These are phyloP conservation scores for Nicotiana noctiflora DNA, from an alignment of 257 asterid species.

Conservation along the genomic window DNA sequence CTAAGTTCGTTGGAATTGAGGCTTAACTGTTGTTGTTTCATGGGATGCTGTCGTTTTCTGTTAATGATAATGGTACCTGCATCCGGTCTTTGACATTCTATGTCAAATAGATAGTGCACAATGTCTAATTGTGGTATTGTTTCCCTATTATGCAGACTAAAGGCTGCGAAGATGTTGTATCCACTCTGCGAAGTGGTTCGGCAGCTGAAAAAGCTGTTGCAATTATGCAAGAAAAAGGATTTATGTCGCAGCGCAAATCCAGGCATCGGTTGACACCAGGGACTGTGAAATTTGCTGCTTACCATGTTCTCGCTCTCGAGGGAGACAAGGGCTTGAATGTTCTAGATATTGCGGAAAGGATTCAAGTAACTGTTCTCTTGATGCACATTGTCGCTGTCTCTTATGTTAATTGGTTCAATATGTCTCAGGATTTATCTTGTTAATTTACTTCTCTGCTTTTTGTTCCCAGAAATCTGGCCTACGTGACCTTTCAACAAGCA, in stretches of 20 bases:
- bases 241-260: constrained; percentile 67
- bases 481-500: constrained; percentile 94
- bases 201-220: constrained; percentile 96
- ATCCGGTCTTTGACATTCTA: not conserved
- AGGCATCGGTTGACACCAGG: constrained; percentile 98
- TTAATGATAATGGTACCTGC: not conserved
- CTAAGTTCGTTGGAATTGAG: not conserved
- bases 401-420: not conserved
- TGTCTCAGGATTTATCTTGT: constrained; percentile 14
- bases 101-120: not conserved
- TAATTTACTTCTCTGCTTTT: constrained; percentile 6
- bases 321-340: constrained; percentile 95
- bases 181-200: constrained; percentile 81
- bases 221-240: constrained; percentile 89
- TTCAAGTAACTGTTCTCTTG: constrained; percentile 53
- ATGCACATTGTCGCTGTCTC: not conserved
- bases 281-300: constrained; percentile 98
- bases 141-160: constrained; percentile 43
- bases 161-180: constrained; percentile 86
- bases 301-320: constrained; percentile 98
- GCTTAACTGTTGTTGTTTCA: not conserved
- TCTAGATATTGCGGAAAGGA: constrained; percentile 89
- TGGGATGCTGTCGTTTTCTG: not conserved
- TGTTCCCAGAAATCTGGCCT: constrained; percentile 80
- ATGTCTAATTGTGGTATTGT: not conserved